Percentiles rank a stretch among this genome's conserved stretches.
Evolutionary conservation across 495 filamentous ascomycete genomes (phyloP).

Genomic region (Cercophora samala): DNA sequence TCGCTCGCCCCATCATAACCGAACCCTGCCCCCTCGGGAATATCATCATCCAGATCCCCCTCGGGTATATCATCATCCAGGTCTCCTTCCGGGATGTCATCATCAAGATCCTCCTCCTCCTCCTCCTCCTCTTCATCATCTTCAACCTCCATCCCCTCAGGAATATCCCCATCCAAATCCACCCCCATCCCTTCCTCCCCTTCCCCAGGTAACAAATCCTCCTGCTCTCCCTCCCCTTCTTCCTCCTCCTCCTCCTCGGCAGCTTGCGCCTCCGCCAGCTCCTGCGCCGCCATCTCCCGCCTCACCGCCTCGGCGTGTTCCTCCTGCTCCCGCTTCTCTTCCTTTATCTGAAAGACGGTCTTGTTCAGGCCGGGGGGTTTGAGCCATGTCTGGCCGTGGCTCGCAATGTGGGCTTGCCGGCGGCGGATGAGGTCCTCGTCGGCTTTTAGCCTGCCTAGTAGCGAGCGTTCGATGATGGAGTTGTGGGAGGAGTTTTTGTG

Average conservation of each 20-base stretch:
- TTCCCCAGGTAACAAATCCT: constrained; percentile 50
- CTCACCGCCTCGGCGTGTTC: constrained; percentile 69
- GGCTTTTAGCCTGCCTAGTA: constrained; percentile 55
- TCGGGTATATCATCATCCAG: constrained; percentile 66
- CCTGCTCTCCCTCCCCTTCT: constrained; percentile 27
- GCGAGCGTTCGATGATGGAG: constrained; percentile 43
- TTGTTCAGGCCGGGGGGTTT: constrained; percentile 71
- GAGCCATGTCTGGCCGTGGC: constrained; percentile 76
- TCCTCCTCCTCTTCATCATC: constrained; percentile 28
- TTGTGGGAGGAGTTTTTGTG: constrained; percentile 16
- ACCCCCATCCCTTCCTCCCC: constrained; percentile 46
- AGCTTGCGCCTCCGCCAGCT: constrained; percentile 56
- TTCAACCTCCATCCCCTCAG: constrained; percentile 45
- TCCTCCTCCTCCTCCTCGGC: constrained; percentile 40
- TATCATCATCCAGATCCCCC: constrained; percentile 64
- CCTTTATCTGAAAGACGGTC: constrained; percentile 71
- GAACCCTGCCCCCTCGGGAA: constrained; percentile 53
- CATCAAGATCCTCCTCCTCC: constrained; percentile 56
- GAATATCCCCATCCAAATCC: constrained; percentile 32
- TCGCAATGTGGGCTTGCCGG: constrained; percentile 67
- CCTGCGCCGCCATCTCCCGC: constrained; percentile 64
- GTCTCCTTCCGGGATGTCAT: constrained; percentile 65
- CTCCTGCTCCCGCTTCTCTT: constrained; percentile 74
- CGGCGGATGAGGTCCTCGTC: constrained; percentile 67
- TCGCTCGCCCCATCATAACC: constrained; percentile 44